Base-by-base conservation (phyloP, 1,284 basidiomycete genomes). In the Moesziomyces aphidis region DNA sequence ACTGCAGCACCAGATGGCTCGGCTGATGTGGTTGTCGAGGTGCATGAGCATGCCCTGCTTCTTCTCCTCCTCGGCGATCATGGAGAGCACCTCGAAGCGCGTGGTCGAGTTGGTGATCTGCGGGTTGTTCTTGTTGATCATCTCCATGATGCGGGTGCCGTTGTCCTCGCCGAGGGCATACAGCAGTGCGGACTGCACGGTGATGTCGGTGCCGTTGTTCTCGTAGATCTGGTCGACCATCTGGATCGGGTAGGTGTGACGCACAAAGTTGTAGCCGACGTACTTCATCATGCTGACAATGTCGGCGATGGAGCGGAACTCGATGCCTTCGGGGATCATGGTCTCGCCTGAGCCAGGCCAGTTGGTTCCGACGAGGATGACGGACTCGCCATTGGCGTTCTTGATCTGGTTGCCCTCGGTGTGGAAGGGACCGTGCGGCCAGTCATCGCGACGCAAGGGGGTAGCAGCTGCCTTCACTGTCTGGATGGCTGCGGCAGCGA, bases 141-240 rank as follows among this genome's bases (percentile, higher is more conserved):
- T 62, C 6, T 69, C 46, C 58, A 63, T 61, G 59, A 70, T 69
- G 4, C 50, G 42, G 8, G 66, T 74, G n/a, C 61, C 72, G 46
- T 74, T 70, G 8, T 50, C 50, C 21, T 55, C 23, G 21, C 66
- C 72, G 15, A 74, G 50, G 15, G 56, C 72, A 13, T 61, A 48
- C 10, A 62, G 42, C 22, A 74, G 46, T 0, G 72, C 51, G 17
- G 52, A 39, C n/a, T 62, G 45, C 3, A 74, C 50, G 10, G 65
- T 61, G 46, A 74, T 55, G 49, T 74, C 72, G 15, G 43, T 44
- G 17, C 66, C 66, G 21, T 55, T 45, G 51, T 68, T 68, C 15
- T 69, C 66, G 51, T 74, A 74, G 66, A 74, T 70, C 62, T 74
- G 59, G 52, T 74, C 72, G 59, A 74, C 62, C 66, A 74, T 69